Evolutionary conservation across 768 basidiomycete genomes (phyloP), one percentile per base, ranked within the genome.

Genomic region (Tricholoma sp.): DNA sequence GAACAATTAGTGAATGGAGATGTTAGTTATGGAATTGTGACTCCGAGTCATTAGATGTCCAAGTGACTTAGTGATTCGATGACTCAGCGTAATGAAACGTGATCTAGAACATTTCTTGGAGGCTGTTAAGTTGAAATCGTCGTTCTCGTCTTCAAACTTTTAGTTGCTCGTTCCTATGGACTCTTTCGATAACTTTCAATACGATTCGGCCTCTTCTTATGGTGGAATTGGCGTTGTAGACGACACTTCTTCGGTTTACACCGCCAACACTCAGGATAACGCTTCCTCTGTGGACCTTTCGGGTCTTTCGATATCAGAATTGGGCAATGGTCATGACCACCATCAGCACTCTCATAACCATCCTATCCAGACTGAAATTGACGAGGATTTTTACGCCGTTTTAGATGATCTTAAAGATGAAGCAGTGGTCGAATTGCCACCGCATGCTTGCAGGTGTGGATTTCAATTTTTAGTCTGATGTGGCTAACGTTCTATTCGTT

Each of bases 391-490:
- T 61, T 91, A 95, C 69, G 88, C 83, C 6, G 89, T 93, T 45
- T 74, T 96, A 37, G 94, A 95, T 58, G 94, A 95, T 67, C 68
- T 94, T 65, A 94, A 92, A 72, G 89, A 91, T 60, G 91, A 90
- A 61, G 77, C 76, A 36, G 76, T 82, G 13, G 78, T 93, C 33
- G 89, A 94, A 74, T 70, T 95, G 51, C 93, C 93, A 2, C 84
- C 89, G 9, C 96, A 98, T 71, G 96, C 96, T 8, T 98, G 95
- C 91, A 94, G 91, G 95, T 94, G 55, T 58, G 81, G 75, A 37
- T 20, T 42, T 8, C 4, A 4, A 9, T 42, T 24, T 20, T 18
- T 4, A 17, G 39, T 54, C 36, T 48, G 49, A 63, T 60, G 42
- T 48, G 28, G 24, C 53, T 63, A 50, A 53, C 55, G 48, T 57